These are phyloP conservation scores for Vigna nakashimae DNA, from an alignment of 306 rosid genomes.

Conservation along the genomic window DNA sequence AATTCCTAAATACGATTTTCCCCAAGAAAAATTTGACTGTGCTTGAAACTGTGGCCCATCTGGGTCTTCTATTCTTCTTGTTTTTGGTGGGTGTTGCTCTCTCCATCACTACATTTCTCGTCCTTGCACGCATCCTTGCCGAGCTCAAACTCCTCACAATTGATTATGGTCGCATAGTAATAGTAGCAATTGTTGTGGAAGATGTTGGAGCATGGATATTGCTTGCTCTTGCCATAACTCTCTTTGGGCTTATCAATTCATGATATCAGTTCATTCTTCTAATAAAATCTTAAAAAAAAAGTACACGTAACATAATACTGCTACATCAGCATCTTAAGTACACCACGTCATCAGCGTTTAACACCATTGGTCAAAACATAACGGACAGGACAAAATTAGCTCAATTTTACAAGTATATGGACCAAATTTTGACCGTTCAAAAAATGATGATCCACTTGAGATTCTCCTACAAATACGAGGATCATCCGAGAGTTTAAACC, in stretches of 20 bases:
- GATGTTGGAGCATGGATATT: constrained; percentile 81
- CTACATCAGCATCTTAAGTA: no score
- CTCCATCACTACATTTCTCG: constrained; percentile 79
- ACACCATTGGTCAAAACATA: no score
- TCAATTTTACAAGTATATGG: no score
- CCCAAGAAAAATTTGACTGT: constrained; percentile 62
- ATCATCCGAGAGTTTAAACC: no score
- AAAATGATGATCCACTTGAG: no score
- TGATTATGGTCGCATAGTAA: constrained; percentile 69
- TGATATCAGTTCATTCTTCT: no score
- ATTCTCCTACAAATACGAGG: no score
- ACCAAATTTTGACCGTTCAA: no score
- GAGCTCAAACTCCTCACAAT: constrained; percentile 83
- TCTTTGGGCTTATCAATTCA: constrained; percentile 47
- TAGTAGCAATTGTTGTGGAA: constrained; percentile 75
- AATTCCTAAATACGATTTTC: constrained; percentile 55
- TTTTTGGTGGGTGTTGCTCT: constrained; percentile 76
- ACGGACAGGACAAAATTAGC: no score
- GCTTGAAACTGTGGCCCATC: constrained; percentile 69
- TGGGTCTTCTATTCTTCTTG: constrained; percentile 72
- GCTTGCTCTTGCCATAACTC: constrained; percentile 78
- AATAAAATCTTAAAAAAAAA: no score
- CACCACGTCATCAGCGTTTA: no score
- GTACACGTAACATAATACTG: no score
- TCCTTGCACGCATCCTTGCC: constrained; percentile 79